phyloP scores from a whole-genome alignment of 2,329 filamentous ascomycete species.

The Fulvia fulva region DNA sequence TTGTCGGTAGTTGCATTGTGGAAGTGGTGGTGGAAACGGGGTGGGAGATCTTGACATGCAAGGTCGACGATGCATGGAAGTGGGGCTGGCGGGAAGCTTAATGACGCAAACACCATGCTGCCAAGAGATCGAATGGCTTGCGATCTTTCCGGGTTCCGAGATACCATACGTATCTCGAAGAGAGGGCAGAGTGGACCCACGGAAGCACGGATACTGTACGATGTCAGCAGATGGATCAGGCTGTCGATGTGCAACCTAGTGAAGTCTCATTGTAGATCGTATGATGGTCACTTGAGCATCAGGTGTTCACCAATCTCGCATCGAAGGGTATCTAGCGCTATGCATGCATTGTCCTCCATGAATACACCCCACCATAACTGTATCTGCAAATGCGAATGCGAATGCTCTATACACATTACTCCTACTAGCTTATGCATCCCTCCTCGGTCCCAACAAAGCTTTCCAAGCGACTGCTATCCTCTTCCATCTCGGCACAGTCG shows the following conservation, averaged over 20 bases:
- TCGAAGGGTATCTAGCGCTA: constrained; percentile 6
- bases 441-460: constrained; percentile 41
- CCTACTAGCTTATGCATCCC: constrained; percentile 1
- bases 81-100: neutral
- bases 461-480: constrained; percentile 57
- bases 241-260: neutral
- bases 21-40: too few species aligned
- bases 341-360: neutral
- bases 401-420: constrained; percentile 6
- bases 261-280: too few species aligned
- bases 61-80: neutral
- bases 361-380: neutral
- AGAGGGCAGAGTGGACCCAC: too few species aligned
- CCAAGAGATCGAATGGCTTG: neutral
- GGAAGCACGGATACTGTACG: too few species aligned
- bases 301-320: neutral
- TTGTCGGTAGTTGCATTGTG: too few species aligned
- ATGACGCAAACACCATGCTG: constrained; percentile 2
- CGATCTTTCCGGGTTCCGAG: neutral
- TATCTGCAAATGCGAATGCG: neutral
- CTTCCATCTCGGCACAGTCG: constrained; percentile 46
- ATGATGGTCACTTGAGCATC: too few species aligned
- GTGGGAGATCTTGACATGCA: too few species aligned
- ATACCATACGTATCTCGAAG: too few species aligned
- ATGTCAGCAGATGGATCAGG: neutral